These are phyloP conservation scores for Colletotrichum chlorophyti DNA, from an alignment of 2,329 filamentous ascomycete species.

Conservation along the genomic window DNA sequence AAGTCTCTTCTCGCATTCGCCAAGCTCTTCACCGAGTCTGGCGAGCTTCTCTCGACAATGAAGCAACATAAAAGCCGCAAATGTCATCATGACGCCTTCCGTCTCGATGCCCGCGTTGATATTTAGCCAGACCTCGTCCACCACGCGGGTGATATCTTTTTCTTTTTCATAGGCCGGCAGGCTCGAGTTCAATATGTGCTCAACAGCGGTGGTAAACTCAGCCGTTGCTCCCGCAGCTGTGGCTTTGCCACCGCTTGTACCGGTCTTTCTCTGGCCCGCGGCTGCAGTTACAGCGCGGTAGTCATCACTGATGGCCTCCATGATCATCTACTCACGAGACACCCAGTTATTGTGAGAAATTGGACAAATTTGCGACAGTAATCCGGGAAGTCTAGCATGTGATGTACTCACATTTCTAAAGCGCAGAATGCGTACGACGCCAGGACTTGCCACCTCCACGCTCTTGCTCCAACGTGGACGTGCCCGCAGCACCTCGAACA, in stretches of 20 bases:
- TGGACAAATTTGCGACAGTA: no score
- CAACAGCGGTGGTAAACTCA: neutral
- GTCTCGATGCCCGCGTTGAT: neutral
- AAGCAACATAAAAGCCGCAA: neutral
- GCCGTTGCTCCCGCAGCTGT: no score
- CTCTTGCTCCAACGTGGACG: neutral
- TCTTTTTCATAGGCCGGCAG: neutral
- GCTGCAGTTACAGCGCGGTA: neutral
- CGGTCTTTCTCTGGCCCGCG: neutral
- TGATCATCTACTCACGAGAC: neutral
- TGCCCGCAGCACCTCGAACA: neutral
- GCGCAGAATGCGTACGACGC: neutral
- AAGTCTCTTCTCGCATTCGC: neutral
- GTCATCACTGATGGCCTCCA: neutral
- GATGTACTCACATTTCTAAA: neutral
- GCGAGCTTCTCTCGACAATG: neutral
- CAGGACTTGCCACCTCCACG: neutral
- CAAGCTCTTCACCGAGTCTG: neutral
- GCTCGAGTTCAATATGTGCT: neutral
- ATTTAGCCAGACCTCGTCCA: neutral
- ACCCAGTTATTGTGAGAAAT: no score
- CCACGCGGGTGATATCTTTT: neutral
- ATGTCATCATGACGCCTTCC: neutral
- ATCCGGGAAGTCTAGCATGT: no score
- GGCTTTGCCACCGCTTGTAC: neutral